These are phyloP conservation scores for Thalassiosira profunda DNA, from an alignment of 108 stramenopile species.

Conservation along the genomic window DNA sequence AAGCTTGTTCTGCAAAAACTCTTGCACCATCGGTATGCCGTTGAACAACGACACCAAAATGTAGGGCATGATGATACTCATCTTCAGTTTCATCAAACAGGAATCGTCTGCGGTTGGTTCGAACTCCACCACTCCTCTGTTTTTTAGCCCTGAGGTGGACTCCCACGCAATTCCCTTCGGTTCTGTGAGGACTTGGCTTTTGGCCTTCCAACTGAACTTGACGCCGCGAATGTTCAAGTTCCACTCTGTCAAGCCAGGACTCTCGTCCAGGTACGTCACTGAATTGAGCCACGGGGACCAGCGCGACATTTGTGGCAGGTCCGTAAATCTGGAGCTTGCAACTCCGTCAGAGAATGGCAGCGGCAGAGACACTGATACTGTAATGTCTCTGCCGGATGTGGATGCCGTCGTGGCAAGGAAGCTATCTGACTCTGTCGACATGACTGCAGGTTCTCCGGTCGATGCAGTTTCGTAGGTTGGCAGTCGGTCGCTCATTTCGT, in stretches of 20 bases:
- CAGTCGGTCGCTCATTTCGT: slow-evolving; percentile 65
- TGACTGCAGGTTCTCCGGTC: slow-evolving; percentile 10
- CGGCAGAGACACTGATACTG: slow-evolving; percentile 69
- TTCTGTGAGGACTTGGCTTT: slow-evolving; percentile 52
- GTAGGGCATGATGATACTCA: slow-evolving; percentile 77
- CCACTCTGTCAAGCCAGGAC: slow-evolving; percentile 80
- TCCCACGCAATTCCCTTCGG: slow-evolving; percentile 86
- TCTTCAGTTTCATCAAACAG: slow-evolving; percentile 77
- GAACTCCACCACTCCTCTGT: slow-evolving; percentile 70
- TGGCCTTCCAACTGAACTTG: slow-evolving; percentile 77
- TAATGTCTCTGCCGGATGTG: slow-evolving; percentile 73
- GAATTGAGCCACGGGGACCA: slow-evolving; percentile 92
- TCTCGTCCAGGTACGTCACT: slow-evolving; percentile 73
- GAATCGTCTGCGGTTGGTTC: slow-evolving; percentile 50
- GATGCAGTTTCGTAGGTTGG: slow-evolving; percentile 13
- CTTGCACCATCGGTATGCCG: slow-evolving; percentile 73
- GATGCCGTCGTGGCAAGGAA: slow-evolving; percentile 50
- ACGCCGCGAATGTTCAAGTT: slow-evolving; percentile 81
- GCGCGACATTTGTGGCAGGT: slow-evolving; percentile 84
- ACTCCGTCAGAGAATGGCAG: slow-evolving; percentile 85
- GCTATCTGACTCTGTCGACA: slow-evolving; percentile 21
- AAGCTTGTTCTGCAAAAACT: slow-evolving; percentile 87
- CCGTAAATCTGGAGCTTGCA: slow-evolving; percentile 83
- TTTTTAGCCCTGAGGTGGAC: slow-evolving; percentile 75
- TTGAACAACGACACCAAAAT: slow-evolving; percentile 72